Conservation (phyloP, 208 protist species). For the Acanthamoeba sp. region DNA sequence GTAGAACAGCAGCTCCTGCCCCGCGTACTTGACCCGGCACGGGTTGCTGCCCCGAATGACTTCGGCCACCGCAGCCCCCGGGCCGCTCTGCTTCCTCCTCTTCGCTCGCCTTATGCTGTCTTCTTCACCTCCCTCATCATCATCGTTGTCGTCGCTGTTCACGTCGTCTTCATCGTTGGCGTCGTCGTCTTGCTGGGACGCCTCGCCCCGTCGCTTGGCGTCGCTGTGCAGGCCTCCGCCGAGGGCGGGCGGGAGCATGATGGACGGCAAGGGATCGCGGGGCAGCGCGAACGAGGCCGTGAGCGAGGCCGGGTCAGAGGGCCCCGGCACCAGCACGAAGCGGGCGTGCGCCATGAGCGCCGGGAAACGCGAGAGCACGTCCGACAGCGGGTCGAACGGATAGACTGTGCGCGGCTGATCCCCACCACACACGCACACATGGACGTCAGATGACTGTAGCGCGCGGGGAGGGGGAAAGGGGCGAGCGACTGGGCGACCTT, state of each 20-base stretch:
- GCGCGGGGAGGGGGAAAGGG: too few relatives aligned
- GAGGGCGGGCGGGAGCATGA: background rate
- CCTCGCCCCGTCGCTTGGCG: background rate
- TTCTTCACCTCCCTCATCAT: background rate
- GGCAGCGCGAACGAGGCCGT: background rate
- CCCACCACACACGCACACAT: too few relatives aligned
- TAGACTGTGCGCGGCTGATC: background rate
- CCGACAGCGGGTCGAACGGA: background rate
- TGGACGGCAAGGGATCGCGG: background rate
- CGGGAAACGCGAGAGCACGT: background rate
- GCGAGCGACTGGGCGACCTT: background rate
- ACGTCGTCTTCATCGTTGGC: background rate
- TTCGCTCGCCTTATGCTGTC: background rate
- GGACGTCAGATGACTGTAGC: too few relatives aligned
- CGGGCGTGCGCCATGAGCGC: background rate
- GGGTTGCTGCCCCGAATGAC: background rate
- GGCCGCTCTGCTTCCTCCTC: too few relatives aligned
- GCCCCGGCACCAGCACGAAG: background rate
- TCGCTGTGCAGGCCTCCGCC: too few relatives aligned
- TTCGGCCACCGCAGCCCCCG: background rate
- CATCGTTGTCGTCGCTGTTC: background rate
- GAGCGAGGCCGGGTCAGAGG: background rate
- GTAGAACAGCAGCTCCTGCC: background rate
- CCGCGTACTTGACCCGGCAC: background rate
- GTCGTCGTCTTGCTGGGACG: background rate